Evolutionary conservation across 768 basidiomycete genomes (phyloP).

Genomic region (Amanita muscaria): DNA sequence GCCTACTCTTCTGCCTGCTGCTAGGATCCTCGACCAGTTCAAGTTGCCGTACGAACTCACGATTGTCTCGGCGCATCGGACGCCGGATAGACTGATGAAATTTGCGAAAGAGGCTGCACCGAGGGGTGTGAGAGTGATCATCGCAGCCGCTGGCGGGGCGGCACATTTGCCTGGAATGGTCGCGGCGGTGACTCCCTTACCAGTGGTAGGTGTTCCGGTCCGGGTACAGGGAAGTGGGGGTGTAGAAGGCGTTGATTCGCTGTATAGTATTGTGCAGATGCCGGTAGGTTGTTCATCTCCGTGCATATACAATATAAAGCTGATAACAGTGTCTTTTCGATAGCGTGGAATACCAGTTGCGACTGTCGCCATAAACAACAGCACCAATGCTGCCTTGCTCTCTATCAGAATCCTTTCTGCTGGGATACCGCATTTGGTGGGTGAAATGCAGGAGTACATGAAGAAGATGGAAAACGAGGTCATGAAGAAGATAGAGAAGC

Average conservation of each 20-base stretch:
- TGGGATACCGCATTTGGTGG: slow-evolving; percentile 56
- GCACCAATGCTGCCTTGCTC: slow-evolving; percentile 86
- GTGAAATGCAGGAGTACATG: slow-evolving; percentile 69
- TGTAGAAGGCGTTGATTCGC: slow-evolving; percentile 93
- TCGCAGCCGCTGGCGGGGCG: slow-evolving; percentile 97
- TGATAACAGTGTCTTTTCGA: slow-evolving; percentile 29
- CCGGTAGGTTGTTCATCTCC: slow-evolving; percentile 50
- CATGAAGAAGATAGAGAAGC: slow-evolving; percentile 62
- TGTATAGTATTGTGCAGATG: slow-evolving; percentile 99
- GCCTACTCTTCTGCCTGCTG: slow-evolving; percentile 86
- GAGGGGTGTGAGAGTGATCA: slow-evolving; percentile 64
- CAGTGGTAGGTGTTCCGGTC: slow-evolving; percentile 95
- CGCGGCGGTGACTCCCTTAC: slow-evolving; percentile 84
- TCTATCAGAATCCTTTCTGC: slow-evolving; percentile 85
- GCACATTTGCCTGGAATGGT: slow-evolving; percentile 99
- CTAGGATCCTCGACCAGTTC: slow-evolving; percentile 78
- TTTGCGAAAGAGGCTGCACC: slow-evolving; percentile 71
- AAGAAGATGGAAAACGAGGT: slow-evolving; percentile 66
- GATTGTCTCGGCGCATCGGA: slow-evolving; percentile 95
- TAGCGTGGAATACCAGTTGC: slow-evolving; percentile 88
- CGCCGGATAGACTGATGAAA: slow-evolving; percentile 75
- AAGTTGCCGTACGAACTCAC: slow-evolving; percentile 84
- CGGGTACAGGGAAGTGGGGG: slow-evolving; percentile 53
- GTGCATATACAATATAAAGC: slow-evolving; percentile 1
- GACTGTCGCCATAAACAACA: slow-evolving; percentile 94